phyloP scores from a whole-genome alignment of 352 stramenopile species.

The Globisporangium viniferum region DNA sequence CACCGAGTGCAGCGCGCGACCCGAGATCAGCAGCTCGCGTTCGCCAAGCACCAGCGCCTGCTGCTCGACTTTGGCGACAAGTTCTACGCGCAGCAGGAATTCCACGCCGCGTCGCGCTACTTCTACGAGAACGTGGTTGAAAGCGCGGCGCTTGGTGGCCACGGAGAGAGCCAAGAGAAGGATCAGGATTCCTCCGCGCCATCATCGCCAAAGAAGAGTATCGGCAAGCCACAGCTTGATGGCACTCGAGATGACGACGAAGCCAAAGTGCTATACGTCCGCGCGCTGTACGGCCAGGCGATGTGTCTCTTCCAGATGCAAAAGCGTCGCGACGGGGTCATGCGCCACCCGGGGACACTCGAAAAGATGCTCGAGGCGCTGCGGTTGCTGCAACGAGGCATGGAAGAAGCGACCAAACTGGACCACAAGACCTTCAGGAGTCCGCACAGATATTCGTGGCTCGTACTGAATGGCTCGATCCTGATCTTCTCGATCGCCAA shows the following conservation, averaged over 20 bases:
- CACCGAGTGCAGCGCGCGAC: slow-evolving; percentile 28
- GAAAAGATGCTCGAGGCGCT: slow-evolving; percentile 43
- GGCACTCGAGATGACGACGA: background rate
- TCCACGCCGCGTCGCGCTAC: slow-evolving; percentile 36
- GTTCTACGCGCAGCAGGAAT: slow-evolving; percentile 45
- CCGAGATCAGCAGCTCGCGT: slow-evolving; percentile 31
- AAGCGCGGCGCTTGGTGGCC: background rate
- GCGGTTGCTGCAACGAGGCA: slow-evolving; percentile 34
- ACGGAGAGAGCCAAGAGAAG: background rate
- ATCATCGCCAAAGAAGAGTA: background rate
- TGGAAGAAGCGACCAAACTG: slow-evolving; percentile 37
- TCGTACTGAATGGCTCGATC: slow-evolving; percentile 66
- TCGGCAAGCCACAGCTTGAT: background rate
- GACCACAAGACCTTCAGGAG: slow-evolving; percentile 21
- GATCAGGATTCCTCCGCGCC: background rate
- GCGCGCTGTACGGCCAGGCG: slow-evolving; percentile 40
- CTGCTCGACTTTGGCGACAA: slow-evolving; percentile 49
- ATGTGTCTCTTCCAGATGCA: slow-evolving; percentile 40
- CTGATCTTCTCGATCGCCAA: slow-evolving; percentile 50
- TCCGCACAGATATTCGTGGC: slow-evolving; percentile 39
- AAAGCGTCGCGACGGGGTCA: slow-evolving; percentile 28
- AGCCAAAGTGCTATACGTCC: slow-evolving; percentile 22
- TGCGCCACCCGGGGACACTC: slow-evolving; percentile 47
- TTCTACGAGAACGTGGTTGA: slow-evolving; percentile 46
- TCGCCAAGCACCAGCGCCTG: slow-evolving; percentile 34